Base-by-base conservation (phyloP, 2,329 filamentous ascomycete genomes). In the Coniochaeta sp. region DNA sequence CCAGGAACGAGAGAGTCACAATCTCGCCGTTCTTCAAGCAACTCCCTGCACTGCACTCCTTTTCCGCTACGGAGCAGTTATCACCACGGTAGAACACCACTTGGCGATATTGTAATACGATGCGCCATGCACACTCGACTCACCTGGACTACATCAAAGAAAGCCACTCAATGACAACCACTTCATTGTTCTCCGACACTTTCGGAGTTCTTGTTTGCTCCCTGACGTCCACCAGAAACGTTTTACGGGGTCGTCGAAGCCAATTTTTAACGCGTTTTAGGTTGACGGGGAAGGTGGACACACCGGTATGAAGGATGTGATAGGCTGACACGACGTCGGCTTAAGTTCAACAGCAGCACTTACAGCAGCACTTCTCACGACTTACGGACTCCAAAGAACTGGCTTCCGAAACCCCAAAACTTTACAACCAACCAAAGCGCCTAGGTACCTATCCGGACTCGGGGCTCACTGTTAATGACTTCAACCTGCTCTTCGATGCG, bases 231-330 rank as follows among this genome's bases (percentile, higher is more conserved):
- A n/a, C 3, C 38, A 26, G 18, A 42, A 30, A 26, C n/a, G n/a
- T n/a, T n/a, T n/a, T n/a, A 42, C 38, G 38, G 38, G 20, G 38
- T 42, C 20, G 38, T 14, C n/a, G 20, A 24, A 42, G 38, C 38
- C 13, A 42, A 24, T 42, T 26, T 26, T 42, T 42, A 42, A 42
- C 3, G 38, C 26, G 38, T 42, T 42, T 42, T 18, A 42, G 38
- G 38, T 42, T 42, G 38, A 42, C 38, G 38, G 38, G 38, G 38
- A 42, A 42, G n/a, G 38, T 42, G 38, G 38, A 38, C 20, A n/a
- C n/a, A 42, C 18, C 20, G 20, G 20, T 42, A 3, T 42, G 38
- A 22, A 42, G 9, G 38, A 26, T 26, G 38, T 42, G 38, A 42
- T 42, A 42, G 38, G 38, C 38, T 26, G 20, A 7, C 38, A 24